phyloP scores from a whole-genome alignment of 192 early-diverging fungal species.

The Coemansia brasiliensis region DNA sequence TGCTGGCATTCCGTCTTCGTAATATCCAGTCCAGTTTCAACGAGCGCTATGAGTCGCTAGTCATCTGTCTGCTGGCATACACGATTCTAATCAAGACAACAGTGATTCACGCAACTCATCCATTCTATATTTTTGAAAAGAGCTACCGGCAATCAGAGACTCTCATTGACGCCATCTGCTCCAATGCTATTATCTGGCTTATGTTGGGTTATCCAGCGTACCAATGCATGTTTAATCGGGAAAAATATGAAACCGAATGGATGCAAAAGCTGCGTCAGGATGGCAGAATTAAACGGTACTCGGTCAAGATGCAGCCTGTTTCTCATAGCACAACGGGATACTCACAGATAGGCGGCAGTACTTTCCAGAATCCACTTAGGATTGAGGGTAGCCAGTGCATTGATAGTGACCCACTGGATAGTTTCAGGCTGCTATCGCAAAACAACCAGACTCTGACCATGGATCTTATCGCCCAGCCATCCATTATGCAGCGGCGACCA shows the following conservation, averaged over 20 bases:
- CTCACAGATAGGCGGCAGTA: conserved; percentile 15
- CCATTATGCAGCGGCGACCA: background rate
- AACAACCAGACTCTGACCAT: background rate
- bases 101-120: conserved; percentile 21
- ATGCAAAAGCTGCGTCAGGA: conserved; percentile 22
- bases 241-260: conserved; percentile 27
- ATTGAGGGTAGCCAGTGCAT: background rate
- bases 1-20: conserved; percentile 11
- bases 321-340: conserved; percentile 6
- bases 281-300: conserved; percentile 16
- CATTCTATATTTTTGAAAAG: conserved; percentile 20
- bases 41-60: conserved; percentile 2
- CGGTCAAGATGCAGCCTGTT: conserved; percentile 2
- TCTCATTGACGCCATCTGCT: conserved; percentile 9
- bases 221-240: conserved; percentile 18
- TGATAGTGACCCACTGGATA: background rate
- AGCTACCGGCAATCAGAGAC: conserved; percentile 18
- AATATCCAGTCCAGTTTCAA: conserved; percentile 20
- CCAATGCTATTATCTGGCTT: conserved; percentile 16
- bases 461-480: background rate
- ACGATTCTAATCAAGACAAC: conserved; percentile 27
- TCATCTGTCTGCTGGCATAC: conserved; percentile 15
- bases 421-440: background rate
- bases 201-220: conserved; percentile 27
- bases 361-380: background rate